Percentiles rank a stretch among this genome's conserved stretches.
Conservation (phyloP, 495 filamentous ascomycete genomes). For the Viridothelium virens region DNA sequence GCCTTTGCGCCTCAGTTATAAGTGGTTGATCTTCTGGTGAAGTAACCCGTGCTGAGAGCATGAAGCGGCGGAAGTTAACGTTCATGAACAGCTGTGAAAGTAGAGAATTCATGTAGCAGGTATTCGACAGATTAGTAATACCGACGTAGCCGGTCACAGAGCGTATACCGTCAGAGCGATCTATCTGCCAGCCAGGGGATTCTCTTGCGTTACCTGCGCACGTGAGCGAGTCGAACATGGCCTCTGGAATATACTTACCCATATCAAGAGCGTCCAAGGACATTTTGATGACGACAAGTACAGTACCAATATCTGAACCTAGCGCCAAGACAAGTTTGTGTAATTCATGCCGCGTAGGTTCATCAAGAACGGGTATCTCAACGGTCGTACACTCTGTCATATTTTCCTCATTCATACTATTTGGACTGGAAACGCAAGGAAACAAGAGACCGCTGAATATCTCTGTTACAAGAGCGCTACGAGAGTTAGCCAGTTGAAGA, state of each 20-base stretch:
- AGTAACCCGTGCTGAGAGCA: constrained; percentile 54
- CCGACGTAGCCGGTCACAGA: constrained; percentile 73
- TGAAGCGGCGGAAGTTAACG: constrained; percentile 73
- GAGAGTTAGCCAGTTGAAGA: neutral
- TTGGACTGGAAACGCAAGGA: neutral
- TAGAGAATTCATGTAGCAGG: constrained; percentile 94
- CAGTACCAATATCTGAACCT: neutral
- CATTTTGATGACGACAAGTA: neutral
- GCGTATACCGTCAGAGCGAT: constrained; percentile 61
- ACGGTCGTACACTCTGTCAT: neutral
- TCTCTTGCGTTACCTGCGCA: neutral
- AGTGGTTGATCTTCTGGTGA: constrained; percentile 57
- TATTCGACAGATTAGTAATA: constrained; percentile 83
- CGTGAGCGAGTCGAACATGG: neutral
- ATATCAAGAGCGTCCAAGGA: neutral
- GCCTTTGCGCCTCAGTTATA: constrained; percentile 64
- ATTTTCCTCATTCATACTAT: too few species aligned
- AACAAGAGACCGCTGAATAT: neutral
- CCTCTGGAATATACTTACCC: neutral
- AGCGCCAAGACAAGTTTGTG: neutral
- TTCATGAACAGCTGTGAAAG: constrained; percentile 98
- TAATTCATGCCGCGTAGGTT: neutral
- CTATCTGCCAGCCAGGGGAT: constrained; percentile 22
- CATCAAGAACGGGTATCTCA: constrained; percentile 4
- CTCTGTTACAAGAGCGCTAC: neutral